These are phyloP conservation scores for Mollisiaceae sp. DNA, from an alignment of 2,329 filamentous ascomycete species.

Conservation along the genomic window DNA sequence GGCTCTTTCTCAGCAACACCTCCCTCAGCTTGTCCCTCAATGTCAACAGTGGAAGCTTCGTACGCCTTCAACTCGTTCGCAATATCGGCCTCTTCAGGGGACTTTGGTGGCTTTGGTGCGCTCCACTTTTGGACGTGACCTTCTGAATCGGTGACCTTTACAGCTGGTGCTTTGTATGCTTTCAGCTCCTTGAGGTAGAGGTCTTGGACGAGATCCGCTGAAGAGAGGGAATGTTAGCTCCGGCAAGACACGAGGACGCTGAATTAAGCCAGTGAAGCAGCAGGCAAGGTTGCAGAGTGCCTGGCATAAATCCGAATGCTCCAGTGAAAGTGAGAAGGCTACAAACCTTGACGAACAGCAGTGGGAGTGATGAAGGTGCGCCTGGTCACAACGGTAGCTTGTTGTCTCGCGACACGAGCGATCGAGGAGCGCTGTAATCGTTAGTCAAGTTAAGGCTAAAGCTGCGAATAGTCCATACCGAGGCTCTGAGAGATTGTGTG, in stretches of 20 bases:
- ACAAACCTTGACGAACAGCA: conserved; percentile 44
- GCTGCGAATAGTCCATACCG: conserved; percentile 39
- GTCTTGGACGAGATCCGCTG: conserved; percentile 97
- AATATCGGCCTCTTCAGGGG: conserved; percentile 93
- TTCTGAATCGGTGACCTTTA: conserved; percentile 87
- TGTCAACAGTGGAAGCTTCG: conserved; percentile 91
- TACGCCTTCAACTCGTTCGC: conserved; percentile 92
- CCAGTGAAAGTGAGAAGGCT: neutral
- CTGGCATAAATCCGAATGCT: neutral
- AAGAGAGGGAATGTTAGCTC: conserved; percentile 30
- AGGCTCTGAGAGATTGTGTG: conserved; percentile 43
- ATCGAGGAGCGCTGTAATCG: conserved; percentile 43
- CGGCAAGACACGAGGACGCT: neutral
- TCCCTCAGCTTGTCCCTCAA: conserved; percentile 80
- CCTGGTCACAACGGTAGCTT: conserved; percentile 39
- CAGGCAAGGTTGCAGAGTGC: neutral
- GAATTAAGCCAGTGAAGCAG: neutral
- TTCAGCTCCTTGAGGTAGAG: conserved; percentile 97
- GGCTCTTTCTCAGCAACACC: conserved; percentile 63
- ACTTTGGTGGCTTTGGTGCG: conserved; percentile 79
- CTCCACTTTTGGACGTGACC: conserved; percentile 90
- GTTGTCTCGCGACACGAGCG: conserved; percentile 42
- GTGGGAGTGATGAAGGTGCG: conserved; percentile 44
- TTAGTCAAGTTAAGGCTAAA: conserved; percentile 31
- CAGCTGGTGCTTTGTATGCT: conserved; percentile 83